A percentile compares a stretch with the other conserved stretches of the same genome.
Conservation (phyloP, 306 rosid genomes). For the Trifolium subterraneum region DNA sequence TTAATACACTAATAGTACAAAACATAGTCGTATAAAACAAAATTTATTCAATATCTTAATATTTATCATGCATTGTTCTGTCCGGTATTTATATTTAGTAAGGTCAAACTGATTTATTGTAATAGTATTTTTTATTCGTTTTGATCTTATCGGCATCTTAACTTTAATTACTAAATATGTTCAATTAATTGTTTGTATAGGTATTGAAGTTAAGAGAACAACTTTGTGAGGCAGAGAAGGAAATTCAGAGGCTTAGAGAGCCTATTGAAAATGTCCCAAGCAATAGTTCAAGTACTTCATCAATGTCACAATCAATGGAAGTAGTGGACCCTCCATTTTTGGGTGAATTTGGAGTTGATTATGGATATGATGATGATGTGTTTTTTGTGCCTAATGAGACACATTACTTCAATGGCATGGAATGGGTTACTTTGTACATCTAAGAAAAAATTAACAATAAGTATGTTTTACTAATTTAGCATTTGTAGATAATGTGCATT, state of each 20-base stretch:
- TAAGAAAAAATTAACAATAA: slow-evolving; percentile 37
- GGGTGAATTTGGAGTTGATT: slow-evolving; percentile 63
- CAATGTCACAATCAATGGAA: slow-evolving; percentile 62
- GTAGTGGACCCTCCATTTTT: slow-evolving; percentile 57
- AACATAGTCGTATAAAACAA: no score
- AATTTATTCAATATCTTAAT: no score
- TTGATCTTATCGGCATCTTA: neutral
- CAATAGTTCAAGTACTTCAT: slow-evolving; percentile 56
- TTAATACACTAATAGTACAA: no score
- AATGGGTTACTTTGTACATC: slow-evolving; percentile 63
- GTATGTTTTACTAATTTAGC: slow-evolving; percentile 11
- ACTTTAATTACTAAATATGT: neutral
- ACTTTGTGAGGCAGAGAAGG: slow-evolving; percentile 64
- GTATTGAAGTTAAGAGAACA: slow-evolving; percentile 65
- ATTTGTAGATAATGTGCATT: slow-evolving; percentile 64
- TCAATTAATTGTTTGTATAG: slow-evolving; percentile 42
- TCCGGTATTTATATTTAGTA: no score
- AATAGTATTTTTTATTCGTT: neutral
- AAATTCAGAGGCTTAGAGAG: slow-evolving; percentile 60
- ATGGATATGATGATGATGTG: slow-evolving; percentile 53
- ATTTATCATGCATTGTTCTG: no score
- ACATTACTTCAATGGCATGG: slow-evolving; percentile 58
- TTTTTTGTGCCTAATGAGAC: slow-evolving; percentile 50
- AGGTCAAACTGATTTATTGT: no score
- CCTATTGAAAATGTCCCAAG: slow-evolving; percentile 49